phyloP scores from a whole-genome alignment of 2,329 filamentous ascomycete genomes.

The Penicillium sp. region DNA sequence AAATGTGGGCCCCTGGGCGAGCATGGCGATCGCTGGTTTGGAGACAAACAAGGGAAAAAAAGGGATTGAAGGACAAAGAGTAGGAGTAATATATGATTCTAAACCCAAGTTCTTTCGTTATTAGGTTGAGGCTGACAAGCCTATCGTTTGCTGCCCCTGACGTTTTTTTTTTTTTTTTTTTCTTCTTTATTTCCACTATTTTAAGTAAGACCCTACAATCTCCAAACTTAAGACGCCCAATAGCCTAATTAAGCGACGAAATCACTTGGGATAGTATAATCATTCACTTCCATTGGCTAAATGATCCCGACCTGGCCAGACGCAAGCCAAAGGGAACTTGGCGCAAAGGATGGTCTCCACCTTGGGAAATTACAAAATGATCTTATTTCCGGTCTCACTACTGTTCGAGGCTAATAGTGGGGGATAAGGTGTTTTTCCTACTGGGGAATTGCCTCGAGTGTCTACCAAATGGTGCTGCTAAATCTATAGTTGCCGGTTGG shows the following conservation, averaged over 20 bases:
- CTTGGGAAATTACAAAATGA: background rate
- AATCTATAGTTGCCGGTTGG: too few relatives aligned
- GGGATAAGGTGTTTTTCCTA: background rate
- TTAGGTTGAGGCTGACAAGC: background rate
- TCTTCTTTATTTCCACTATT: background rate
- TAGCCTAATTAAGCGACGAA: background rate
- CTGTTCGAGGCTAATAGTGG: background rate
- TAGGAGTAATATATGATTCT: background rate
- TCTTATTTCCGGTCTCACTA: background rate
- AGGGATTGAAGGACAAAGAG: background rate
- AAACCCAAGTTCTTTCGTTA: background rate
- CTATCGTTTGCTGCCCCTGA: background rate
- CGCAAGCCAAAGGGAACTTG: background rate
- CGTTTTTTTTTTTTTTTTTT: background rate
- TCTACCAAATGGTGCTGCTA: too few relatives aligned
- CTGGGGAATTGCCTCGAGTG: too few relatives aligned
- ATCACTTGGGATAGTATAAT: background rate
- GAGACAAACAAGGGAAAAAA: background rate
- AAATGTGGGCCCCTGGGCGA: background rate
- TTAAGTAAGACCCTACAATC: slow-evolving; percentile 1
- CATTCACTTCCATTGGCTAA: background rate
- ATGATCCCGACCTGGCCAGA: background rate
- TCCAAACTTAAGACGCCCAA: background rate
- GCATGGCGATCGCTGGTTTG: background rate
- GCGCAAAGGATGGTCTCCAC: background rate